Conservation (phyloP, 495 filamentous ascomycete species). For the Neurospora sp. region DNA sequence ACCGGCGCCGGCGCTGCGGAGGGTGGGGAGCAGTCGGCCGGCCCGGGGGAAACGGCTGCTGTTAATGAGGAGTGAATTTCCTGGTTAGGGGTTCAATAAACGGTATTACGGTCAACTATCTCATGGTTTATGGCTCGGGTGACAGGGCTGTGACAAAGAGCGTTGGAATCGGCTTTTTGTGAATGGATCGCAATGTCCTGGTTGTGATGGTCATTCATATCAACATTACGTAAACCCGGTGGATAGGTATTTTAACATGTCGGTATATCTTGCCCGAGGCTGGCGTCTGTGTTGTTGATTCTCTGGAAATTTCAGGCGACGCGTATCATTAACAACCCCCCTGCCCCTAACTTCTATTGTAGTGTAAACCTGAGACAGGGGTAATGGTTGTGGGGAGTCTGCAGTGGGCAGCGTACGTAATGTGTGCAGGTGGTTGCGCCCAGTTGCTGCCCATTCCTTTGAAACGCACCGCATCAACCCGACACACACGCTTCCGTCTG, state of each 20-base stretch:
- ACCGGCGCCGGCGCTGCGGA: conserved; percentile 8
- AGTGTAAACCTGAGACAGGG: not conserved
- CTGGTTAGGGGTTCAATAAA: not conserved
- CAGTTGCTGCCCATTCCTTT: not conserved
- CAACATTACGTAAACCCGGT: too few species aligned
- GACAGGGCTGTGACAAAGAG: not conserved
- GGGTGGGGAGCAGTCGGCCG: conserved; percentile 4
- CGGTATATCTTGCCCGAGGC: too few species aligned
- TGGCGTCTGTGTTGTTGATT: too few species aligned
- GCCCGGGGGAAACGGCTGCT: conserved; percentile 12
- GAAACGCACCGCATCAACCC: not conserved
- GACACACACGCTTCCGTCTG: not conserved
- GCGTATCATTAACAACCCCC: not conserved
- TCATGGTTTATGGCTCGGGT: not conserved
- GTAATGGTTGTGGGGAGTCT: not conserved
- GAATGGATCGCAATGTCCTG: not conserved
- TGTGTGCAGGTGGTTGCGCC: not conserved
- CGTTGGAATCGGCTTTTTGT: not conserved
- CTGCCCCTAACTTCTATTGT: not conserved
- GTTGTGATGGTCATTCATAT: too few species aligned
- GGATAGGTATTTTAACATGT: too few species aligned
- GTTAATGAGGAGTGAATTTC: conserved; percentile 1
- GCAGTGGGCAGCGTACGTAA: not conserved
- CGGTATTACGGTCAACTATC: not conserved
- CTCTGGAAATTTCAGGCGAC: too few species aligned